Evolutionary conservation across 1,284 basidiomycete species (phyloP).

Genomic region (Pulveroboletus sp.): DNA sequence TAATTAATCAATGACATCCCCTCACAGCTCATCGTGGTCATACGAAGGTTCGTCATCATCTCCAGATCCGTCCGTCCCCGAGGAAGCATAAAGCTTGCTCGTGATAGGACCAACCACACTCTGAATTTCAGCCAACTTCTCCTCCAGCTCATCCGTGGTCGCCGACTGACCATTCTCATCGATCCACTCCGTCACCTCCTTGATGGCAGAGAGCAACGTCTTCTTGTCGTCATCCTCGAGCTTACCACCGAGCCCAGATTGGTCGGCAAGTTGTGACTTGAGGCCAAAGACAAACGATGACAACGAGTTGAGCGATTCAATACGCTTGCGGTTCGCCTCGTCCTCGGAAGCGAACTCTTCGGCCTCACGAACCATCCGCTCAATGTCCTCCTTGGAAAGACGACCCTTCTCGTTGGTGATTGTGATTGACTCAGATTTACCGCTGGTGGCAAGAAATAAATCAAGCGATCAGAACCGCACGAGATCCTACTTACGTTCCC

Average conservation of each 20-base stretch:
- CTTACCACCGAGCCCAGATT: conserved; percentile 90
- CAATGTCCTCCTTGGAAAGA: conserved; percentile 84
- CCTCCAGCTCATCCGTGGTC: conserved; percentile 85
- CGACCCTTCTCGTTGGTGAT: conserved; percentile 89
- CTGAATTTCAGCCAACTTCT: conserved; percentile 82
- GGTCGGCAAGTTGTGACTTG: conserved; percentile 84
- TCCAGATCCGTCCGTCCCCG: conserved; percentile 41
- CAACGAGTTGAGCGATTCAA: conserved; percentile 82
- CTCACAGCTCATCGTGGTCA: conserved; percentile 69
- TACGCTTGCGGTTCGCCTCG: conserved; percentile 84
- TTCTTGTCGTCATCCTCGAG: conserved; percentile 87
- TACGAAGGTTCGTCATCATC: conserved; percentile 59
- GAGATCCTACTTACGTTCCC: conserved; percentile 68
- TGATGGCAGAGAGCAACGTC: conserved; percentile 78
- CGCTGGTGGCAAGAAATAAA: conserved; percentile 44
- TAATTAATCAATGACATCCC: conserved; percentile 1
- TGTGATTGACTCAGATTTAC: conserved; percentile 86
- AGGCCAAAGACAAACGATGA: conserved; percentile 81
- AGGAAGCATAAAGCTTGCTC: conserved; percentile 72
- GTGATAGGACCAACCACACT: conserved; percentile 73
- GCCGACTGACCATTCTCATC: conserved; percentile 79
- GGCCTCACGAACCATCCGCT: conserved; percentile 91
- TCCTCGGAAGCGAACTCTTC: conserved; percentile 89
- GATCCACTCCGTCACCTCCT: conserved; percentile 91
- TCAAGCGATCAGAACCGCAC: neutral